Base-by-base conservation (phyloP, 441 rosid species). In the Raphanus hybrid region DNA sequence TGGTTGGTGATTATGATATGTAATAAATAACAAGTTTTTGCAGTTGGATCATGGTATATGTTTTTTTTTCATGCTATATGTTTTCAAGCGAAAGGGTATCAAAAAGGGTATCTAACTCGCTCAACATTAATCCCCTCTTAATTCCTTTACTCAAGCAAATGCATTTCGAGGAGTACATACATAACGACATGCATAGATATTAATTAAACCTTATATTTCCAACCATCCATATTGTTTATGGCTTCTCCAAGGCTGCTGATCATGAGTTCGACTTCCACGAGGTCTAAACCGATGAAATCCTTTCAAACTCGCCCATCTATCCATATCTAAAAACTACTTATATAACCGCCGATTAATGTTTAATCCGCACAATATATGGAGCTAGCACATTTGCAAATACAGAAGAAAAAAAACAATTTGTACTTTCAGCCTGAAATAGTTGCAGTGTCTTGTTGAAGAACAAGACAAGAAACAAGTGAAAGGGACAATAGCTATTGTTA, bases 211-310 rank as follows among this genome's bases (percentile, higher is more conserved):
- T 79, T 77, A 37, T 76, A 68, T 67, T 81, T 87, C 67, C 97
- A 54, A 77, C 64, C 72, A 91, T 94, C 82, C 95, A 92, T 23
- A 23, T 23, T 81, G 93, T 92, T 27, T 91, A 92, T 69, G 98
- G 97, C 45, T 94, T 94, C 85, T 94, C 98, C 64, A 94, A 87
- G 80, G 98, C 93, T 68, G 7, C 78, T 70, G 95, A 92, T 85
- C 94, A 92, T 3, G 97, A 94, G 68, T 92, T 89, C 55, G 98
- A 93, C 83, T 90, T 92, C 63, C 93, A 92, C 4, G 89, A 92
- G 98, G 98, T 88, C 20, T 63, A 67, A 66, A 61, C 75, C 41
- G 1, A n/a, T 34, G 35, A 8, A 52, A 45, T 3, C 8, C 23
- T 8, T 6, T 52, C 58, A 52, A 69, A 23, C 69, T n/a, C 20